Evolutionary conservation across 1,284 basidiomycete species (phyloP).

Genomic region (Puccinia hordei): DNA sequence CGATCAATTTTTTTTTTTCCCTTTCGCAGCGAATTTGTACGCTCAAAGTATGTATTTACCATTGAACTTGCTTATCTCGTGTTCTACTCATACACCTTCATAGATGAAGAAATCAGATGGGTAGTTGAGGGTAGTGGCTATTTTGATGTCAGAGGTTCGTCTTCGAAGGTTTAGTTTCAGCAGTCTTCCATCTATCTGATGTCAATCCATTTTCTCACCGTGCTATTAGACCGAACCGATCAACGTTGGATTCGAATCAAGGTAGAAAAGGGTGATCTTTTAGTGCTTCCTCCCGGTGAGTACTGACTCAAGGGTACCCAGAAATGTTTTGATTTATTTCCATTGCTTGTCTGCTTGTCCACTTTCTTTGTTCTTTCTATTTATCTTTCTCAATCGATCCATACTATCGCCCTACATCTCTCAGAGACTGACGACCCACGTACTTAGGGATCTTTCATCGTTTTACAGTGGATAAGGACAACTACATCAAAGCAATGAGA

Average conservation of each 20-base stretch:
- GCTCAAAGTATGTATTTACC: neutral
- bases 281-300: constrained; percentile 71
- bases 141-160: constrained; percentile 76
- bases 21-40: neutral
- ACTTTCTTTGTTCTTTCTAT: neutral
- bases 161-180: neutral
- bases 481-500: constrained; percentile 72
- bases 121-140: constrained; percentile 77
- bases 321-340: neutral
- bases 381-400: neutral
- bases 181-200: neutral
- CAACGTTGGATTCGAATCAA: constrained; percentile 75
- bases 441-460: constrained; percentile 71
- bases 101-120: constrained; percentile 83
- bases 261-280: constrained; percentile 70
- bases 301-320: neutral
- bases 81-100: neutral
- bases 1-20: neutral
- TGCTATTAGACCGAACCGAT: constrained; percentile 62
- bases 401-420: neutral
- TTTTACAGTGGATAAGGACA: constrained; percentile 74
- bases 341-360: neutral
- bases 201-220: constrained; percentile 35
- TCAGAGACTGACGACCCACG: neutral
- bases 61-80: neutral